Evolutionary conservation across 352 stramenopile genomes (phyloP), one percentile per base, ranked within the genome.

Genomic region (Phytophthora fragariae): DNA sequence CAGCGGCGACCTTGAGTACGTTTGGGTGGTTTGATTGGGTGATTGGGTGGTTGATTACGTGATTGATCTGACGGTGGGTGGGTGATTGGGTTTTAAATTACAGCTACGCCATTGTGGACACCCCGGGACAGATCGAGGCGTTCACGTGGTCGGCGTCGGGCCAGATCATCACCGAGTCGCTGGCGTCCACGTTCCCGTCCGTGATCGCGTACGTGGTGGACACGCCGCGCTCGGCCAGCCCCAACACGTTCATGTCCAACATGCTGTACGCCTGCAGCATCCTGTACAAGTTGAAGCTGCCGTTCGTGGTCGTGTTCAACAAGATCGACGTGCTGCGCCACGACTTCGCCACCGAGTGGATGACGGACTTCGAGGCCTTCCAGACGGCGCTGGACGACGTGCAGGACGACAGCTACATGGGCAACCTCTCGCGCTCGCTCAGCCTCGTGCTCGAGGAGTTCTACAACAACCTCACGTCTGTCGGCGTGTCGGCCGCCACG

Each of bases 181-280:
- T 99, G 5, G 97, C 97, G 17, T 97, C 95, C 12, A 92, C 97
- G 10, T 99, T 99, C 82, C 98, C 98, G 59, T 99, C 98, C 7
- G 89, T 99, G 52, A 88, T 99, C 29, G 88, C 98, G 4, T 99
- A 99, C 80, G 97, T 99, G 17, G 91, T 99, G 58, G 98, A 99
- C 80, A 99, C 98, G 17, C 97, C 98, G 24, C 96, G 98, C 64
- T 98, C 96, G 0, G 88, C 92, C 19, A 98, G 86, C 50, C 97
- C 98, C 14, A 98, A 98, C 72, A 99, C 98, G 17, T 99, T 99
- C 80, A 99, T 99, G 97, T 98, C 90, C 77, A 99, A 99, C 81
- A 99, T 99, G 98, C 86, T 99, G 8, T 99, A 99, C 79, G 97
- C 97, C 2, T 99, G 97, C 79, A 98, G 92, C 72, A 99, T 99